Evolutionary conservation across 768 basidiomycete species (phyloP).

Genomic region (Kwoniella dendrophila): DNA sequence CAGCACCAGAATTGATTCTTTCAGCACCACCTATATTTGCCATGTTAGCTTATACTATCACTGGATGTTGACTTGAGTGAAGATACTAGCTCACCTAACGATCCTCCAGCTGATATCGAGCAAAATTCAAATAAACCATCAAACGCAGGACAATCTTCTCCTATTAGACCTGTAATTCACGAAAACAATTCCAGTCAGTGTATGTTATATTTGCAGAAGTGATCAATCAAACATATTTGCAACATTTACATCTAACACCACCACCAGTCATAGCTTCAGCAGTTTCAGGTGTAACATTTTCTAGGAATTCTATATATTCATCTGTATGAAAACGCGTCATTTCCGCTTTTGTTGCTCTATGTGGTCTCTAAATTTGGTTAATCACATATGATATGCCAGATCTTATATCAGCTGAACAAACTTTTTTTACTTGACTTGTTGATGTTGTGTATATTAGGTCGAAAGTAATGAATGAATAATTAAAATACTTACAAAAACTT

Average conservation of each 20-base stretch:
- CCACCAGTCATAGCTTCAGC: conserved; percentile 79
- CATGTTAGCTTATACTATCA: background rate
- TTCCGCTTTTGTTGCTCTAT: conserved; percentile 68
- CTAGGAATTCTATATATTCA: conserved; percentile 92
- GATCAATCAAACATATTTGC: background rate
- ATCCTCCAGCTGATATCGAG: conserved; percentile 93
- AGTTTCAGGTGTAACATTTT: conserved; percentile 87
- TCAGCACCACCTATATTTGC: conserved; percentile 69
- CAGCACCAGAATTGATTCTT: conserved; percentile 72
- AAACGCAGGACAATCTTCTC: conserved; percentile 95
- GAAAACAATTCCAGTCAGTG: background rate
- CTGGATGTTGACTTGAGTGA: background rate
- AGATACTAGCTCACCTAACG: conserved; percentile 68
- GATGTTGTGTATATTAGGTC: too few relatives aligned
- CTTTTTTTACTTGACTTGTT: too few relatives aligned
- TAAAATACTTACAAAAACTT: conserved; percentile 81
- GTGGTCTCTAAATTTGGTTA: conserved; percentile 63
- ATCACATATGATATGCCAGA: too few relatives aligned
- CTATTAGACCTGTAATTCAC: conserved; percentile 63
- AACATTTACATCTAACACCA: conserved; percentile 73
- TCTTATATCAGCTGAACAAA: background rate
- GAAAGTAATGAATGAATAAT: too few relatives aligned
- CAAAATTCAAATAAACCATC: conserved; percentile 97
- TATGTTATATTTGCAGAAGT: too few relatives aligned
- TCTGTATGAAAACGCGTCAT: conserved; percentile 98